A percentile compares a stretch with the other conserved stretches of the same genome.
Conservation (phyloP, 2,329 filamentous ascomycete species). For the Arthrobotrys sphaeroides region DNA sequence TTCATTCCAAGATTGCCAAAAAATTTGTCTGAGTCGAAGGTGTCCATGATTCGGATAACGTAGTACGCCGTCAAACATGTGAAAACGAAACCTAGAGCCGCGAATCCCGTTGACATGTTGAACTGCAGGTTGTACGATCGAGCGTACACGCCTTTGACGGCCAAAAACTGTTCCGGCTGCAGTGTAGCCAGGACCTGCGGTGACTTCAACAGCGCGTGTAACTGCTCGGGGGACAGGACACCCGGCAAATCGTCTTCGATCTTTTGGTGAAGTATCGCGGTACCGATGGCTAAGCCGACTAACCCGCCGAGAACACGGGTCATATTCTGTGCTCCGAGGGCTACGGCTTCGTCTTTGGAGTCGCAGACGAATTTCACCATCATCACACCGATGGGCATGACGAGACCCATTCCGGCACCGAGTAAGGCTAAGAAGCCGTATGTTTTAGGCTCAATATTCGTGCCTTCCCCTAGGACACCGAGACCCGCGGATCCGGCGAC, state of each 20-base stretch:
- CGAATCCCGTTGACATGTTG: constrained; percentile 48
- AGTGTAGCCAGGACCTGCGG: constrained; percentile 30
- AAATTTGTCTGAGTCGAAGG: neutral
- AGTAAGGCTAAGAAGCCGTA: constrained; percentile 61
- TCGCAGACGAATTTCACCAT: constrained; percentile 59
- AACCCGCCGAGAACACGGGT: constrained; percentile 62
- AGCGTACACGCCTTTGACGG: constrained; percentile 38
- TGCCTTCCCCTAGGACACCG: constrained; percentile 56
- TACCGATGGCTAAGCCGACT: constrained; percentile 60
- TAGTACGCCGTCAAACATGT: constrained; percentile 23
- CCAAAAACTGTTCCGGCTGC: constrained; percentile 15
- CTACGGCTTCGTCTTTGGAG: constrained; percentile 59
- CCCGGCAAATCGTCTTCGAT: constrained; percentile 24
- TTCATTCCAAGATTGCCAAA: neutral
- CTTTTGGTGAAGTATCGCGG: constrained; percentile 46
- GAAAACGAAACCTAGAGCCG: constrained; percentile 34
- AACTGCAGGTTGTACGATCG: constrained; percentile 45
- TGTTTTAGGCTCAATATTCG: constrained; percentile 54
- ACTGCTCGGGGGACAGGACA: constrained; percentile 29
- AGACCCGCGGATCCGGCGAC: constrained; percentile 60
- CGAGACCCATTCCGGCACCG: constrained; percentile 61
- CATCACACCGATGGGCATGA: constrained; percentile 59
- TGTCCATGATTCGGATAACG: neutral
- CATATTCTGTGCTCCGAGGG: constrained; percentile 61
- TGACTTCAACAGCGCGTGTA: constrained; percentile 39